A percentile compares a stretch with the other conserved stretches of the same genome.
Evolutionary conservation across 176 grass and related monocot species (phyloP).

Genomic region (Triticum monococcum): DNA sequence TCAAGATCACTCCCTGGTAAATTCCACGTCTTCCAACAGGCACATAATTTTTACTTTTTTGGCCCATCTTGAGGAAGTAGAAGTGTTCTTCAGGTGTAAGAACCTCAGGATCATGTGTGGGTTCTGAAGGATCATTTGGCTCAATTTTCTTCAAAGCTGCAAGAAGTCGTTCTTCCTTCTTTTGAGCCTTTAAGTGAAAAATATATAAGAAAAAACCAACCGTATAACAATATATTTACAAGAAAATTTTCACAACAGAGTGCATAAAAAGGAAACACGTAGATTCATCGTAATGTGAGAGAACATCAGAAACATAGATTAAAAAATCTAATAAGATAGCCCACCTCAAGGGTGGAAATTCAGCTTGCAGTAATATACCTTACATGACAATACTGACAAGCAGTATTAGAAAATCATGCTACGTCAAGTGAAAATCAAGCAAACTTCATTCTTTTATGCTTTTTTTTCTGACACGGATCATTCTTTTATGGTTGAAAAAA

Average conservation of each 20-base stretch:
- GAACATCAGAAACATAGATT: neutral
- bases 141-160: constrained; percentile 91
- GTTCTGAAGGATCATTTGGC: constrained; percentile 64
- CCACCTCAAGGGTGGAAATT: neutral
- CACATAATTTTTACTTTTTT: constrained; percentile 96
- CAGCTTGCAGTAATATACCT: neutral
- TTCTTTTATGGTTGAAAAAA: neutral
- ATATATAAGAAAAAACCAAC: constrained; percentile 11
- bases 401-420: neutral
- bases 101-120: constrained; percentile 80
- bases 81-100: constrained; percentile 97
- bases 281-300: neutral
- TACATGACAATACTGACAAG: constrained; percentile 13
- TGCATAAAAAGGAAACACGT: neutral
- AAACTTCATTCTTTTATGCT: neutral
- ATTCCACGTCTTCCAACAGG: constrained; percentile 93
- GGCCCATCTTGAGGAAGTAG: constrained; percentile 91
- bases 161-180: constrained; percentile 71
- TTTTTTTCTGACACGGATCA: neutral
- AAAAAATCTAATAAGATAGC: neutral
- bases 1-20: constrained; percentile 96
- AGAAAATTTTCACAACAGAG: neutral
- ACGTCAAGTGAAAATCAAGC: neutral
- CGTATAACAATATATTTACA: neutral
- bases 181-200: constrained; percentile 53